Evolutionary conservation across 306 rosid genomes (phyloP).

Genomic region (Neltuma alba): DNA sequence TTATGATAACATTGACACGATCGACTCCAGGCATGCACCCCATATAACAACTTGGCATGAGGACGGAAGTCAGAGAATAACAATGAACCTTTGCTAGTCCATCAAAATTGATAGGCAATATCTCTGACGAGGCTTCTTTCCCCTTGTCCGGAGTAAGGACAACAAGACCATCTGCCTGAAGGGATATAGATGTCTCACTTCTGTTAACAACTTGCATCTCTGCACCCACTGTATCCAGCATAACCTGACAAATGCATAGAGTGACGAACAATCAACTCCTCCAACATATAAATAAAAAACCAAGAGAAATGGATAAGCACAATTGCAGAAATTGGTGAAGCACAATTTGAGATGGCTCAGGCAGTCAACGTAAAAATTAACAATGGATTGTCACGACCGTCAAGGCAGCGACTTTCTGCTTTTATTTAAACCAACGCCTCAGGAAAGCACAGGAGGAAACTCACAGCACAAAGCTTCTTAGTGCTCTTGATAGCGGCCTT

Average conservation of each 20-base stretch:
- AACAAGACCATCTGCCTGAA: conserved; percentile 59
- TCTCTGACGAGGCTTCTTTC: conserved; percentile 74
- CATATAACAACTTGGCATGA: conserved; percentile 7
- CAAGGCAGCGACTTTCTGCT: neutral
- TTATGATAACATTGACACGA: neutral
- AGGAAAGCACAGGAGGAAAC: conserved; percentile 35
- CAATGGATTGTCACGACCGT: conserved; percentile 13
- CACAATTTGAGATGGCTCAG: conserved; percentile 11
- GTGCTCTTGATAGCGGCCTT: conserved; percentile 81
- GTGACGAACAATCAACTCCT: conserved; percentile 28
- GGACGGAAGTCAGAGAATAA: conserved; percentile 12
- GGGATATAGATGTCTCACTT: conserved; percentile 63
- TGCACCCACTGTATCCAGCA: conserved; percentile 89
- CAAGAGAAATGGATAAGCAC: neutral
- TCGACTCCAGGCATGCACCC: conserved; percentile 12
- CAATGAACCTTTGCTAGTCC: conserved; percentile 76
- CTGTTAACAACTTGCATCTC: conserved; percentile 86
- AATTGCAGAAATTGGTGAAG: neutral
- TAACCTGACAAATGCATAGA: conserved; percentile 50
- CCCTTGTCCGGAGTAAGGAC: conserved; percentile 73
- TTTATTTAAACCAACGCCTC: neutral
- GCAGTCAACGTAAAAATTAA: neutral
- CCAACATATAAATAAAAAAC: neutral
- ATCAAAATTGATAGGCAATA: conserved; percentile 87
- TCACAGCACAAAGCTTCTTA: conserved; percentile 97